These are phyloP conservation scores for Globisporangium alternatum DNA, from an alignment of 352 stramenopile species.

Conservation along the genomic window DNA sequence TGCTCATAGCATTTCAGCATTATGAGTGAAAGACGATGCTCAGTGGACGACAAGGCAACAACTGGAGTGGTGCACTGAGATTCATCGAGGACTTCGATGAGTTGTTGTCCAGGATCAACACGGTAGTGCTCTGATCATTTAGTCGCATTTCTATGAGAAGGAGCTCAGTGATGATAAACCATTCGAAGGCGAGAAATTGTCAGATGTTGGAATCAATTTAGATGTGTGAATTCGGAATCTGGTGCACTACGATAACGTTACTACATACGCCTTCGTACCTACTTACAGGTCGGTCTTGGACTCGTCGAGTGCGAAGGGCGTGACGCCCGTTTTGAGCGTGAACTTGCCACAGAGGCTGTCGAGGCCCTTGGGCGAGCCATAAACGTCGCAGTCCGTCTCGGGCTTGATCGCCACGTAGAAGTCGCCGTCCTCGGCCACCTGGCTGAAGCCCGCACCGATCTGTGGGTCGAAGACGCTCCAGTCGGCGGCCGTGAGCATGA, in stretches of 20 bases:
- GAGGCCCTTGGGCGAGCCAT: conserved; percentile 20
- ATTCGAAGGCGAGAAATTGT: too few species aligned
- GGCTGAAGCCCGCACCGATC: conserved; percentile 49
- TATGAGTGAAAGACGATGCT: too few species aligned
- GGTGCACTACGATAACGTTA: background rate
- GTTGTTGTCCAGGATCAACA: too few species aligned
- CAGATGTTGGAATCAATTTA: too few species aligned
- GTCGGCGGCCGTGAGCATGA: conserved; percentile 33
- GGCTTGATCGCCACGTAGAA: conserved; percentile 58
- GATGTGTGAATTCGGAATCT: background rate
- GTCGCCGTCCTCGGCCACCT: conserved; percentile 42
- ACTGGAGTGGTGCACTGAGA: too few species aligned
- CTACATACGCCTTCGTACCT: background rate
- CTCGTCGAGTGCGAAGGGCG: conserved; percentile 11
- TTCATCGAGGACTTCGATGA: too few species aligned
- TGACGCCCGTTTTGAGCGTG: conserved; percentile 18
- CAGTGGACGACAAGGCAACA: too few species aligned
- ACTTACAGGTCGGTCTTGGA: conserved; percentile 6
- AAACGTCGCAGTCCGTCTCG: conserved; percentile 49
- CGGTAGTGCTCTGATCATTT: too few species aligned
- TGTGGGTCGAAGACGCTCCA: conserved; percentile 52
- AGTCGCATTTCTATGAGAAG: too few species aligned
- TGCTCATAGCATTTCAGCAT: background rate
- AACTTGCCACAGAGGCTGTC: conserved; percentile 41
- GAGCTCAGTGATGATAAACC: too few species aligned